Base-by-base conservation (phyloP, 805 yeast species). In the Cephaloascus fragrans region DNA sequence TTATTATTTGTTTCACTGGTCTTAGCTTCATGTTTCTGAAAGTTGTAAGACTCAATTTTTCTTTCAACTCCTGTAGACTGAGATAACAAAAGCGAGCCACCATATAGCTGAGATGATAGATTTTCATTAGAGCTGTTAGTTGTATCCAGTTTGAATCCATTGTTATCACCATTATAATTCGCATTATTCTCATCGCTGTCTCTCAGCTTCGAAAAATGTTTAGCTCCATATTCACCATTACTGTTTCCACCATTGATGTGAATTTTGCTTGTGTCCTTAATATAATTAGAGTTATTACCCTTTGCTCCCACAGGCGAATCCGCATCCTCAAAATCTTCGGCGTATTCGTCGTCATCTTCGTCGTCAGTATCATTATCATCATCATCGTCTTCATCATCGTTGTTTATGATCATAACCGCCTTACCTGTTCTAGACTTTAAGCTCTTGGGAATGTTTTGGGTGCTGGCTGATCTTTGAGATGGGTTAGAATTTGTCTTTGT, bases 341-440 rank as follows among this genome's bases (percentile, higher is more conserved):
- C 29, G 32, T 17, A 18, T 15, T 23, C 37, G 17, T 26, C 19
- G 15, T 15, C 15, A 3, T 14, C 33, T 4, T 18, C 32, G 19
- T 26, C 33, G 3, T 47, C 51, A 6, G 48, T 42, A 4, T 48
- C 58, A 19, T 41, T 49, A 31, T 54, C 66, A 41, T 60, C 59
- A 40, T 62, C 59, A 42, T 63, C 62, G n/a, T 56, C 52, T 15
- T 67, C 71, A 1, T 61, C 71, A 41, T 64, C 70, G 37, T 64
- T 70, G 39, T 61, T 69, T 4, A 51, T 45, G 15, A 50, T 45
- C 26, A 51, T 53, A 35, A 46, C 55, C 23, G 19, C 29, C 18
- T 23, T 31, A 15, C 12, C 18, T 29, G 15, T 19, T 28, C 28
- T 36, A 29, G 26, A 15, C 8, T 18, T 26, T 6, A n/a, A 5